These are phyloP conservation scores for Peronosclerospora sorghi DNA, from an alignment of 352 stramenopile species.

Conservation along the genomic window DNA sequence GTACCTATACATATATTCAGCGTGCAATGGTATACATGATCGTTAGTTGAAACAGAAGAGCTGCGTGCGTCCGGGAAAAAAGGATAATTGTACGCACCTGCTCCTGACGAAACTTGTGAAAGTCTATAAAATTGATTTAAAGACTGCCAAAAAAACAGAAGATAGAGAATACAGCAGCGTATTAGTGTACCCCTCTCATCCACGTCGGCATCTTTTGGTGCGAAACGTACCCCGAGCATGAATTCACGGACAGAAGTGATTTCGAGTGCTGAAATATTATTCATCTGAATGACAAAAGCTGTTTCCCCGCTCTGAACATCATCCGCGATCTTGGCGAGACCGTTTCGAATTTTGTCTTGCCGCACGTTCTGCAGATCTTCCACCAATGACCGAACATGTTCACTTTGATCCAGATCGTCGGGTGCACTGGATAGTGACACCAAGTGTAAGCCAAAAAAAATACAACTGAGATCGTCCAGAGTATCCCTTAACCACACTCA, in stretches of 20 bases:
- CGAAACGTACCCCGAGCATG: slow-evolving; percentile 59
- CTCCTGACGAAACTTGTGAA: slow-evolving; percentile 39
- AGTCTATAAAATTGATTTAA: slow-evolving; percentile 72
- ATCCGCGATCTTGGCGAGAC: slow-evolving; percentile 69
- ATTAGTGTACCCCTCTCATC: neutral
- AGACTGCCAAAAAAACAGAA: slow-evolving; percentile 29
- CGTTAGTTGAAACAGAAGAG: no score
- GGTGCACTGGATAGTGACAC: slow-evolving; percentile 29
- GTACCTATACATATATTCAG: no score
- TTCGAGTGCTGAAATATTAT: slow-evolving; percentile 78
- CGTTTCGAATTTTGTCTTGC: slow-evolving; percentile 83
- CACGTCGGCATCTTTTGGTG: neutral
- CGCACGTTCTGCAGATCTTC: slow-evolving; percentile 86
- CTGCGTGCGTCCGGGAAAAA: no score
- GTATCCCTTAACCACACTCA: slow-evolving; percentile 14
- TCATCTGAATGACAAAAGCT: slow-evolving; percentile 79
- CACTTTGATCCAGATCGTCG: slow-evolving; percentile 76
- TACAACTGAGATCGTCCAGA: neutral
- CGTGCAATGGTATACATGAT: no score
- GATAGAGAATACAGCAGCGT: neutral
- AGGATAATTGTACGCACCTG: slow-evolving; percentile 10
- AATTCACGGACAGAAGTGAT: slow-evolving; percentile 84
- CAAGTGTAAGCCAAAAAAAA: slow-evolving; percentile 1
- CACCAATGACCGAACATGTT: slow-evolving; percentile 68
- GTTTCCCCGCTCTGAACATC: slow-evolving; percentile 67